Conservation (phyloP, 2,329 filamentous ascomycete species). For the Nectriaceae sp. region DNA sequence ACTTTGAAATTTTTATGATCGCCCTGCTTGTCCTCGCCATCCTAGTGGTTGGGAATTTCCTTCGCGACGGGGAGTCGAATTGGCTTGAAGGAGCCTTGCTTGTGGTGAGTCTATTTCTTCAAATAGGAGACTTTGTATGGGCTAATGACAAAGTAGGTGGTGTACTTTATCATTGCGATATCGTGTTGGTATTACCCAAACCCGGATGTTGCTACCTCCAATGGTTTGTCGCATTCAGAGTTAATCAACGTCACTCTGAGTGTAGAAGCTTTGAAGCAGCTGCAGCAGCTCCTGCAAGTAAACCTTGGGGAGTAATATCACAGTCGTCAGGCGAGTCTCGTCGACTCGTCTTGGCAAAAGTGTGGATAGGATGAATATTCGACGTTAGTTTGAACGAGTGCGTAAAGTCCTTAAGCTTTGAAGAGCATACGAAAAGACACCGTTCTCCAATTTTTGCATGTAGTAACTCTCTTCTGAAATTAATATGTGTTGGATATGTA, state of each 20-base stretch:
- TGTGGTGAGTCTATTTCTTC: slow-evolving; percentile 57
- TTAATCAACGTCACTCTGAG: slow-evolving; percentile 34
- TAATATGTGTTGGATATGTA: too few species aligned
- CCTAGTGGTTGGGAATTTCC: slow-evolving; percentile 73
- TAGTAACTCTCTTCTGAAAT: too few species aligned
- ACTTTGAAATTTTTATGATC: slow-evolving; percentile 79
- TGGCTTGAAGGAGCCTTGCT: slow-evolving; percentile 74
- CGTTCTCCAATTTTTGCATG: too few species aligned
- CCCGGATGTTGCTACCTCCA: slow-evolving; percentile 38
- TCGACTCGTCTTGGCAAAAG: too few species aligned
- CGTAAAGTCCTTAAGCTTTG: too few species aligned
- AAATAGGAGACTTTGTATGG: fast-evolving
- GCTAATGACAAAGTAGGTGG: slow-evolving; percentile 27
- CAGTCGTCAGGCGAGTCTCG: too few species aligned
- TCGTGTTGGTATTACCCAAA: slow-evolving; percentile 49
- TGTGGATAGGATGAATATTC: too few species aligned
- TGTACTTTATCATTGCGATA: slow-evolving; percentile 48
- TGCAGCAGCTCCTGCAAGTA: slow-evolving; percentile 26
- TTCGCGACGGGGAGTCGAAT: slow-evolving; percentile 74
- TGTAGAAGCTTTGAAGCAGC: slow-evolving; percentile 28
- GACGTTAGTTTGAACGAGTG: too few species aligned
- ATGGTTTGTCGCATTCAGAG: slow-evolving; percentile 26
- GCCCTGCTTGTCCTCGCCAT: slow-evolving; percentile 72
- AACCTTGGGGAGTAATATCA: slow-evolving; percentile 18
- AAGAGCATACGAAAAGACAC: too few species aligned